Conservation (phyloP, 805 yeast species). For the Ogataea trehaloabstinens region DNA sequence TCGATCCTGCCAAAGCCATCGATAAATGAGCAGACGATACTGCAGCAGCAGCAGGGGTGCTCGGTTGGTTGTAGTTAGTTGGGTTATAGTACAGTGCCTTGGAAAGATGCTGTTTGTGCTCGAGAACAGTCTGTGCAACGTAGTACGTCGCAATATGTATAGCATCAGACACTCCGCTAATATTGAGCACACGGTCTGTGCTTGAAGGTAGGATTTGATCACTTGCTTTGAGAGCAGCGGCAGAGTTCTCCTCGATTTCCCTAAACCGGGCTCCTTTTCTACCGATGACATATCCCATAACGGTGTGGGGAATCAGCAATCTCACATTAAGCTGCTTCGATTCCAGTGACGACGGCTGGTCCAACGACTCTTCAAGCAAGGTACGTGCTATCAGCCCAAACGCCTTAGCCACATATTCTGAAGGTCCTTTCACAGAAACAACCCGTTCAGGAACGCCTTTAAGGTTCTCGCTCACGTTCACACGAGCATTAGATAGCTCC, state of each 20-base stretch:
- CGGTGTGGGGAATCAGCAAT: conserved; percentile 69
- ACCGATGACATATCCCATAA: conserved; percentile 81
- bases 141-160: conserved; percentile 80
- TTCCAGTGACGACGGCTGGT: conserved; percentile 54
- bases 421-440: conserved; percentile 67
- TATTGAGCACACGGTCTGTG: conserved; percentile 69
- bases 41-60: conserved; percentile 24
- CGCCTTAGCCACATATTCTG: conserved; percentile 78
- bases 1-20: conserved; percentile 1
- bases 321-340: conserved; percentile 56
- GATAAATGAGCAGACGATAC: not conserved
- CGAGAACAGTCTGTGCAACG: conserved; percentile 64
- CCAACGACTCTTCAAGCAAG: conserved; percentile 64
- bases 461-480: conserved; percentile 71
- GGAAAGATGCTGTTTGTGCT: conserved; percentile 56
- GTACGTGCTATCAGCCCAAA: conserved; percentile 71
- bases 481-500: conserved; percentile 58
- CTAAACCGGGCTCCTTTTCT: conserved; percentile 69
- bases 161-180: conserved; percentile 82
- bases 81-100: conserved; percentile 62
- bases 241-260: conserved; percentile 79
- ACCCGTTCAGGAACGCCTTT: conserved; percentile 73
- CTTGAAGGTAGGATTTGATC: conserved; percentile 70
- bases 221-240: conserved; percentile 72
- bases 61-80: conserved; percentile 35